These are phyloP conservation scores for Parsonsia alboflavescens DNA, from an alignment of 257 asterid species.

Conservation along the genomic window DNA sequence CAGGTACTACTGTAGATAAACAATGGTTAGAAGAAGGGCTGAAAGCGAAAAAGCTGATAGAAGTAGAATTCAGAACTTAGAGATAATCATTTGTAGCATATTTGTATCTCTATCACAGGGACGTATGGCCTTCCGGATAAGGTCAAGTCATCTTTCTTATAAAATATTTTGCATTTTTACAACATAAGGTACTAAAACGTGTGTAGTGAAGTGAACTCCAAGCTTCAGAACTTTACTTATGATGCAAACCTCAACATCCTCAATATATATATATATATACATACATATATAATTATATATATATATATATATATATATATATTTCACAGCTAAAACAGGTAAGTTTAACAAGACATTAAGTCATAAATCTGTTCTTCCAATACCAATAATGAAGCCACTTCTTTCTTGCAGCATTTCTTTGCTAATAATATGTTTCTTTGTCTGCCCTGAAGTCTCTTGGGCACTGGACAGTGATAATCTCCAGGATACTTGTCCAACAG, in stretches of 20 bases:
- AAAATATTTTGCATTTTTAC: constrained; percentile 30
- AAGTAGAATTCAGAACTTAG: neutral
- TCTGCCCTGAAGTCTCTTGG: constrained; percentile 4
- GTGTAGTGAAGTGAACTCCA: constrained; percentile 66
- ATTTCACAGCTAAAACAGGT: constrained; percentile 6
- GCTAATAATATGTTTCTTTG: constrained; percentile 17
- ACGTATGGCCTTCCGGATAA: constrained; percentile 36
- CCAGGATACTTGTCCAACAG: constrained; percentile 55
- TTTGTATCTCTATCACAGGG: constrained; percentile 17
- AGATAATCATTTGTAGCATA: neutral
- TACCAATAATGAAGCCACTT: constrained; percentile 7
- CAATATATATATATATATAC: constrained; percentile 5
- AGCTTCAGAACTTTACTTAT: constrained; percentile 31
- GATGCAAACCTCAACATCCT: constrained; percentile 24
- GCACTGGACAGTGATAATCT: constrained; percentile 48
- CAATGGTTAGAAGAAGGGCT: neutral
- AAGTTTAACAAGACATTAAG: neutral
- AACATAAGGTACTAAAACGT: constrained; percentile 36
- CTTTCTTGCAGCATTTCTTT: constrained; percentile 15
- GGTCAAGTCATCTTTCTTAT: constrained; percentile 31
- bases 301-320: constrained; percentile 9
- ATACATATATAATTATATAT: too few species aligned
- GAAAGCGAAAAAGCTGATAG: neutral
- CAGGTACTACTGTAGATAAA: neutral
- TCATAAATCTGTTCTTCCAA: neutral